Base-by-base conservation (phyloP, 2,329 filamentous ascomycete species). In the Aspergillus pseudoglaucus region DNA sequence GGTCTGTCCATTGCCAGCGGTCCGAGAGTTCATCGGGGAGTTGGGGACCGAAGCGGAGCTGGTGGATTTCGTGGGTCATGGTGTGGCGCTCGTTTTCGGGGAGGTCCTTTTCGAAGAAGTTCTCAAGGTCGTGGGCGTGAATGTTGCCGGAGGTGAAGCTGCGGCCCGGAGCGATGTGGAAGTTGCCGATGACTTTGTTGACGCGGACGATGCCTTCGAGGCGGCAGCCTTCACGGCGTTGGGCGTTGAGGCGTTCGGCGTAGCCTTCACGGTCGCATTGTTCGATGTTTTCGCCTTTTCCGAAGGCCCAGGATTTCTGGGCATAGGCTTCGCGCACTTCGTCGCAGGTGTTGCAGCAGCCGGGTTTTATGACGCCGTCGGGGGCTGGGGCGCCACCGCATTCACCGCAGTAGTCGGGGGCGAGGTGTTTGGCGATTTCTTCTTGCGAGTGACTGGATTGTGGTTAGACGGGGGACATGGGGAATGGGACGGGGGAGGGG, bases 131-230 rank as follows among this genome's bases (percentile, higher is more conserved):
- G 74, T 98, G 93, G 17, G 96, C 88, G 72, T 98, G 93, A 82
- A 97, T 86, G 74, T 95, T 95, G 57, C 89, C 90, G 63, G 88
- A 95, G 69, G 87, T 95, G 79, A 97, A 97, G 68, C 86, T 91
- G 71, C 91, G 88, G 60, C 93, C 93, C 1, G 93, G 93, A 1
- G 94, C 93, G 60, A 98, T 86, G 71, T 98, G 93, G 79, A 98
- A 98, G 75, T 98, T 98, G 48, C 93, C 93, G 47, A 98, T 81
- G 22, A 98, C 93, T 74, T 98, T 98, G 79, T 98, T 98, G 57
- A 98, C 94, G 42, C 88, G 87, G 59, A 98, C 81, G 35, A 83
- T 82, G 50, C 93, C 93, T 68, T 96, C 90, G 55, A 98, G 87
- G 44, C 93, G 88, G 72, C 93, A 98, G 50, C 93, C 93, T 73